Conservation (phyloP, 495 filamentous ascomycete species). For the Cladorrhinum samala region DNA sequence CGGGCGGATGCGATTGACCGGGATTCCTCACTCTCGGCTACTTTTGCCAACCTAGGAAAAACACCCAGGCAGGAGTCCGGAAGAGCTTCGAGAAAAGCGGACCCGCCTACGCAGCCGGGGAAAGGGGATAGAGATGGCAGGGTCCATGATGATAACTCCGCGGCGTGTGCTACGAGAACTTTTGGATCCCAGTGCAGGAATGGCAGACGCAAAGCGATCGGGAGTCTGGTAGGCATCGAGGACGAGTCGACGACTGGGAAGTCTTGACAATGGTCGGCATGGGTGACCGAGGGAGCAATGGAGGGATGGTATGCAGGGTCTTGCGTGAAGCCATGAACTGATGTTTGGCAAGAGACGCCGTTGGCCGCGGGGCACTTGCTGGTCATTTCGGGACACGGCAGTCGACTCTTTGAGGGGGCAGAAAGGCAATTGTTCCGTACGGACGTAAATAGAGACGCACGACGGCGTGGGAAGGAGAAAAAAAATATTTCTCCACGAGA, state of each 20-base stretch:
- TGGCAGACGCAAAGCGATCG: background rate
- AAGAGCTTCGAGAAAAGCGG: background rate
- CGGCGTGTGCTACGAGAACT: too few species aligned
- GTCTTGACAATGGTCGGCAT: background rate
- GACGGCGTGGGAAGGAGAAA: background rate
- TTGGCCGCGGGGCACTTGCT: slow-evolving; percentile 4
- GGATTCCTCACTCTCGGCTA: slow-evolving; percentile 1
- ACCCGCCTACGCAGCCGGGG: background rate
- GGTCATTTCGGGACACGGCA: slow-evolving; percentile 9
- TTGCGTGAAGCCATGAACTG: background rate
- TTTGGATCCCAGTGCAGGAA: too few species aligned
- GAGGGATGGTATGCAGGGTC: slow-evolving; percentile 2
- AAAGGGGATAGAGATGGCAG: background rate
- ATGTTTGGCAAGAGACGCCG: slow-evolving; percentile 2
- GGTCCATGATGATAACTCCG: background rate
- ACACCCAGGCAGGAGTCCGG: background rate
- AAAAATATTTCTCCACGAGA: background rate
- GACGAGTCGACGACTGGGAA: background rate
- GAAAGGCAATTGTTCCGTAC: slow-evolving; percentile 5
- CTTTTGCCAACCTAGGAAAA: background rate
- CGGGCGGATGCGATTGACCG: background rate
- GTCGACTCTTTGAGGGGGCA: background rate
- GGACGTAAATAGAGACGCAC: too few species aligned
- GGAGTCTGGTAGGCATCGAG: background rate
- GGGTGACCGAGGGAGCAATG: slow-evolving; percentile 2